Evolutionary conservation across 768 basidiomycete species (phyloP), one percentile per base, ranked within the genome.

Genomic region (Jaapia argillacea): DNA sequence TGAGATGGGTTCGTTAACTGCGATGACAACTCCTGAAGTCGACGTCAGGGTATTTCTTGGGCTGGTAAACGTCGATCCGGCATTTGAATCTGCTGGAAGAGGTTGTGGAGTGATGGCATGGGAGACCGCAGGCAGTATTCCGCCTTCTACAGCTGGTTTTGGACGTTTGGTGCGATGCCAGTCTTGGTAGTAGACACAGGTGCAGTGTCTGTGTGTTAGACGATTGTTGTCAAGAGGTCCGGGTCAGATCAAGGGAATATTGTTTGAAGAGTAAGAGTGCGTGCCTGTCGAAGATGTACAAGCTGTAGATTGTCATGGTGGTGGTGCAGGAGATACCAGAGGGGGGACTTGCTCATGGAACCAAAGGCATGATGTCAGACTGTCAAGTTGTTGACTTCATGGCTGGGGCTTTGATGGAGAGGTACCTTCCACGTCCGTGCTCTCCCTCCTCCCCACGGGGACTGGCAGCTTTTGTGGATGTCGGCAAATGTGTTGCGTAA

Each of bases 171-270:
- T 80, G 40, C 89, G 78, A 54, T 93, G 83, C 87, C 90, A 94
- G 59, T 94, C 89, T 51, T 96, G 90, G 59, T 97, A 96, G 66
- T 94, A 97, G 37, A 98, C 75, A 56, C 88, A 90, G 16, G 74
- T 75, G 62, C 93, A 92, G 60, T 96, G 89, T 62, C 94, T 91
- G 58, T 18, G 6, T 7, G 37, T 12, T 21, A 21, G 39, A 31
- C 38, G 20, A 40, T 43, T 24, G 40, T 10, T 23, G 25, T 42
- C 24, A 24, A 31, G 41, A 20, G 28, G 41, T 47, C 44, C 24
- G 36, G 18, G 21, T 46, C 47, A 22, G 49, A 31, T 18, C 38
- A 44, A 14, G 27, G 42, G 18, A 31, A 12, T 26, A 42, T 22
- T 5, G 5, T 40, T 13, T 41, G 24, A 14, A 36, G 5, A 28